These are phyloP conservation scores for Xylaria nigripes DNA, from an alignment of 495 filamentous ascomycete species.

Conservation along the genomic window DNA sequence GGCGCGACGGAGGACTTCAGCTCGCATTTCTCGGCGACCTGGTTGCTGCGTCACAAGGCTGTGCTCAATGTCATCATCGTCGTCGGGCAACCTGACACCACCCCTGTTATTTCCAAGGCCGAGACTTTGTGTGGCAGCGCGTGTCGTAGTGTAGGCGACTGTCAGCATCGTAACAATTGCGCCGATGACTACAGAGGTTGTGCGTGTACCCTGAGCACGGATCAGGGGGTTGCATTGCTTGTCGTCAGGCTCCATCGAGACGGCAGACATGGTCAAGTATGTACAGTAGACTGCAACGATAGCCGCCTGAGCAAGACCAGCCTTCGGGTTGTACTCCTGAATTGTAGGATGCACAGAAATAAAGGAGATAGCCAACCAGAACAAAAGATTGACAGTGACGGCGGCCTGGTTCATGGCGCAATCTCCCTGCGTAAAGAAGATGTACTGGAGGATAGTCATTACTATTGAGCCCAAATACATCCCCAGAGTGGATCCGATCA, in stretches of 20 bases:
- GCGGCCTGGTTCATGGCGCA: slow-evolving; percentile 91
- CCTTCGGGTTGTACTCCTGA: slow-evolving; percentile 87
- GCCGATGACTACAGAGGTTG: slow-evolving; percentile 79
- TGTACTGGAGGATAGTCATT: slow-evolving; percentile 95
- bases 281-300: slow-evolving; percentile 98
- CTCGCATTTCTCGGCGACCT: slow-evolving; percentile 79
- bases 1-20: slow-evolving; percentile 80
- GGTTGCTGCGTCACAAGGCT: slow-evolving; percentile 88
- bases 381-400: slow-evolving; percentile 72
- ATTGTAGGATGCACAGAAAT: slow-evolving; percentile 85
- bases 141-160: slow-evolving; percentile 93
- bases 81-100: slow-evolving; percentile 53
- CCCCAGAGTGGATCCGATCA: slow-evolving; percentile 84
- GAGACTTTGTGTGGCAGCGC: slow-evolving; percentile 89
- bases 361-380: slow-evolving; percentile 71
- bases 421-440: slow-evolving; percentile 78
- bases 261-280: slow-evolving; percentile 95
- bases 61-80: slow-evolving; percentile 63
- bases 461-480: slow-evolving; percentile 88
- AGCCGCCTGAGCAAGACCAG: slow-evolving; percentile 88
- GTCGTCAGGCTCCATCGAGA: slow-evolving; percentile 98
- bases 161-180: slow-evolving; percentile 96
- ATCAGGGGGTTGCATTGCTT: slow-evolving; percentile 87
- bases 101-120: slow-evolving; percentile 61
- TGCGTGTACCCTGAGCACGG: slow-evolving; percentile 81